Evolutionary conservation across 2,329 filamentous ascomycete species (phyloP), one percentile per base, ranked within the genome.

Genomic region (Cladosporium sp.): DNA sequence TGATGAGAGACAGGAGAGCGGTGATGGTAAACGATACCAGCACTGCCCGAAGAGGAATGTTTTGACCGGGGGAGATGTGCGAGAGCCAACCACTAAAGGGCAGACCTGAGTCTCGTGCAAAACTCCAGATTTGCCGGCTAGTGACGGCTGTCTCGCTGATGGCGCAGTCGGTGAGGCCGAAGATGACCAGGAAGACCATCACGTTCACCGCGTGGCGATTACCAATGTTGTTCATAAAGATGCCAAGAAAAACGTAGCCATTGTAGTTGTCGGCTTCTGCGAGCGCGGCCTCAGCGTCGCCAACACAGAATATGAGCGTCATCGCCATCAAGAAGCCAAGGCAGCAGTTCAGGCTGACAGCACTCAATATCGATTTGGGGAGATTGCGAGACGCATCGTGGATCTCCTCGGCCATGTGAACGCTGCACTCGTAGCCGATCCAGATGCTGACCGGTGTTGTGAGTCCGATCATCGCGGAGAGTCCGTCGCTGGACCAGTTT

Each of bases 211-310:
- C 74, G 3, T 66, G 71, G 32, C 68, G 68, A 18, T 68, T 71
- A 54, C 30, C 21, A 4, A 58, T 26, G 3, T 79, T 78, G 58
- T 80, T 69, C 55, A 77, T 71, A 52, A 86, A 83, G 28, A 83
- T 80, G 18, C 82, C 78, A 70, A 81, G 76, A 68, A 83, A 77
- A 57, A 80, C 81, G 0, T 79, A 75, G 57, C 65, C 73, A 30
- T 70, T 73, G 41, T 47, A 41, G 4, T 60, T 71, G 14, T 80
- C 82, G 0, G 76, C 69, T 0, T 79, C 76, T 4, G 71, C 66
- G 3, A 83, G 73, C 3, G 79, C 77, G 3, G 73, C 68, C 10
- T 77, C 69, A 3, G 80, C 62, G 44, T 79, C 72, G 3, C 74
- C 76, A 62, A 78, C 51, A 38, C 74, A 73, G 63, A 78, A 76